Conservation (phyloP, 495 filamentous ascomycete genomes). For the Corynascus novoguineensis region DNA sequence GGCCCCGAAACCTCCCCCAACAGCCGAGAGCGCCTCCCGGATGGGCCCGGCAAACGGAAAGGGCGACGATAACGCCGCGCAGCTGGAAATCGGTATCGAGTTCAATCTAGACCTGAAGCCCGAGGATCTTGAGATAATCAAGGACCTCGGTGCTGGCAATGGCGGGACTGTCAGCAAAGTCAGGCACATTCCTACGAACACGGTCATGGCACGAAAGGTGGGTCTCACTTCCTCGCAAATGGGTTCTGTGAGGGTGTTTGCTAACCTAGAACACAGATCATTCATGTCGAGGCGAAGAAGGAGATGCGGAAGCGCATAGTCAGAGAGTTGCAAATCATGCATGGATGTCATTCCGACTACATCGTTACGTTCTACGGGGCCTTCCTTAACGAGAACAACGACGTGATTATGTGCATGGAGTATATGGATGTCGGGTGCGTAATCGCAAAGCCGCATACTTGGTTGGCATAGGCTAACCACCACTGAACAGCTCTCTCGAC, state of each 20-base stretch:
- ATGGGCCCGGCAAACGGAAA: slow-evolving; percentile 57
- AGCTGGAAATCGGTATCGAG: slow-evolving; percentile 94
- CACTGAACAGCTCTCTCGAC: slow-evolving; percentile 70
- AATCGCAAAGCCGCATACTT: slow-evolving; percentile 1
- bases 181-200: slow-evolving; percentile 87
- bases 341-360: slow-evolving; percentile 91
- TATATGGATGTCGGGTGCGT: slow-evolving; percentile 99
- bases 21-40: slow-evolving; percentile 40
- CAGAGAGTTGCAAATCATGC: slow-evolving; percentile 93
- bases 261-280: slow-evolving; percentile 59
- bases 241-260: not conserved
- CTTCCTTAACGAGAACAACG: slow-evolving; percentile 89
- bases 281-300: slow-evolving; percentile 95
- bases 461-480: slow-evolving; percentile 31
- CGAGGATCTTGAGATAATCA: slow-evolving; percentile 87
- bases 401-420: slow-evolving; percentile 99
- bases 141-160: slow-evolving; percentile 93
- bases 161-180: slow-evolving; percentile 98
- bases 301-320: slow-evolving; percentile 94
- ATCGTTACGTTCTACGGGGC: slow-evolving; percentile 98
- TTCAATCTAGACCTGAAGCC: slow-evolving; percentile 88
- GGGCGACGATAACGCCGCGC: slow-evolving; percentile 55
- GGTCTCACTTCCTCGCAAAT: slow-evolving; percentile 6
- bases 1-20: slow-evolving; percentile 46
- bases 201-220: slow-evolving; percentile 97